phyloP scores from a whole-genome alignment of 192 early-diverging fungal genomes.

The Haplosporangium gracile region DNA sequence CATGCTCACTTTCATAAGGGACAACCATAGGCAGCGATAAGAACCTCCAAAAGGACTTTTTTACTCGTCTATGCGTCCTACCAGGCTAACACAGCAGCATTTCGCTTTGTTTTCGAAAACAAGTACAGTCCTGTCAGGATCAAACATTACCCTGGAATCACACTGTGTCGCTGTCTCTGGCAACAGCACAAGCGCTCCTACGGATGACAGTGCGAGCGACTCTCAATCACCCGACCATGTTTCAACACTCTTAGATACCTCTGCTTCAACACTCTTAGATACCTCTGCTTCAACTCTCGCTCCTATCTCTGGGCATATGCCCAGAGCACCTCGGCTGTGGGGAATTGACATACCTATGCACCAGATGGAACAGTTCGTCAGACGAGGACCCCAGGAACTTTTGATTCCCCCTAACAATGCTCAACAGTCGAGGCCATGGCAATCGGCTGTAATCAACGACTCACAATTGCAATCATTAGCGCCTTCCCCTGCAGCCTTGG shows the following conservation, averaged over 20 bases:
- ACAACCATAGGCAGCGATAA: constrained; percentile 20
- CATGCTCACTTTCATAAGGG: constrained; percentile 19
- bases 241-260: background rate
- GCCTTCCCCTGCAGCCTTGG: background rate
- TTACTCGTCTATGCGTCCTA: background rate
- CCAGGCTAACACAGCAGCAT: background rate
- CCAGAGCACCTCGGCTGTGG: background rate
- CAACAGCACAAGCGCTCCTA: background rate
- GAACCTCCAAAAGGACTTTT: background rate
- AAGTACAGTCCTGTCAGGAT: constrained; percentile 17
- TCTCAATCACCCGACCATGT: background rate
- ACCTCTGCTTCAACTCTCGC: background rate
- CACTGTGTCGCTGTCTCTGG: background rate
- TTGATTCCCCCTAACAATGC: background rate
- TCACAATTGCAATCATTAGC: background rate
- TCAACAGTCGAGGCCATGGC: background rate
- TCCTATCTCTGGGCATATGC: background rate
- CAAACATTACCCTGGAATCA: constrained; percentile 16
- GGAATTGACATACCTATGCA: background rate
- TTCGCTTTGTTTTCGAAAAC: background rate
- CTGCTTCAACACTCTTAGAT: background rate
- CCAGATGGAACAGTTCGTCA: background rate
- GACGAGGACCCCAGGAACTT: background rate
- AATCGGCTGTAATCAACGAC: background rate
- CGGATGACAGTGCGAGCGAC: background rate